Evolutionary conservation across 768 basidiomycete genomes (phyloP).

Genomic region (Auricularia sp.): DNA sequence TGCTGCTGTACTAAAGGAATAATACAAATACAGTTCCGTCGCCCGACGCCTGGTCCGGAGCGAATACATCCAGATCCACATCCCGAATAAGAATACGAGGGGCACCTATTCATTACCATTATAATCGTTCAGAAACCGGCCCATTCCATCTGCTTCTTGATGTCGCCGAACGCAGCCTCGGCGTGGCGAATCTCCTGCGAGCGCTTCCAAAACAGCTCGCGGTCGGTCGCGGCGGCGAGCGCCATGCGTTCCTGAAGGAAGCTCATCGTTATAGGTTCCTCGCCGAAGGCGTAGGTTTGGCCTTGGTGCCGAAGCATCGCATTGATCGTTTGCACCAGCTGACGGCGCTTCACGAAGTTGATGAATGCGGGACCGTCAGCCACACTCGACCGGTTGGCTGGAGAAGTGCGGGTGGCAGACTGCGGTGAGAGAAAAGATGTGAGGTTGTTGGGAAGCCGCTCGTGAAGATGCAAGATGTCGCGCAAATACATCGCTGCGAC

Average conservation of each 20-base stretch:
- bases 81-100: not conserved
- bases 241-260: conserved; percentile 42
- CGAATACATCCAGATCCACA: not conserved
- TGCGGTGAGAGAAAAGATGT: conserved; percentile 1
- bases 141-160: conserved; percentile 55
- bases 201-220: conserved; percentile 45
- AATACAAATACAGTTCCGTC: too few species aligned
- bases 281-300: conserved; percentile 38
- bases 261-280: conserved; percentile 28
- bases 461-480: conserved; percentile 46
- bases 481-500: conserved; percentile 39
- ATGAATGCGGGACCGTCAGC: conserved; percentile 20
- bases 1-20: too few species aligned
- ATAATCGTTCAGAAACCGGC: conserved; percentile 42
- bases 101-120: conserved; percentile 9
- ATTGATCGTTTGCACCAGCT: conserved; percentile 44
- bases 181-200: conserved; percentile 51
- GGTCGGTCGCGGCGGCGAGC: conserved; percentile 31
- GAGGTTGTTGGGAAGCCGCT: conserved; percentile 35
- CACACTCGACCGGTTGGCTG: not conserved
- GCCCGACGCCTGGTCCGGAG: too few species aligned
- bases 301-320: conserved; percentile 50
- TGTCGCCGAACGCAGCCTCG: conserved; percentile 53
- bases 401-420: not conserved
- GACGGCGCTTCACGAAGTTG: conserved; percentile 45